These are phyloP conservation scores for Blumeria hordei DNA, from an alignment of 2,329 filamentous ascomycete genomes.

Conservation along the genomic window DNA sequence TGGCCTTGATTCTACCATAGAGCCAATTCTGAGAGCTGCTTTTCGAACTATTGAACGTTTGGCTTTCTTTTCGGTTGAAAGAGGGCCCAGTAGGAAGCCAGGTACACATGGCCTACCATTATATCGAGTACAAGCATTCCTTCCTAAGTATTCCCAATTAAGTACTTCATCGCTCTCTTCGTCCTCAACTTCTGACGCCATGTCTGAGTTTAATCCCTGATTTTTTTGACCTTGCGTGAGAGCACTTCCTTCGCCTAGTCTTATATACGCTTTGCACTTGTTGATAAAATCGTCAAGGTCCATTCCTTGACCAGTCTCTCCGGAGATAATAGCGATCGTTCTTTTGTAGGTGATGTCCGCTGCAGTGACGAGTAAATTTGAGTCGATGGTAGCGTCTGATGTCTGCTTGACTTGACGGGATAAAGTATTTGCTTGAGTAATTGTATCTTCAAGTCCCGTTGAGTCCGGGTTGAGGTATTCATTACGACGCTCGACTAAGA, in stretches of 20 bases:
- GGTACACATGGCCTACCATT: conserved; percentile 53
- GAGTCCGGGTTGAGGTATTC: conserved; percentile 46
- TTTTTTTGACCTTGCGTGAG: conserved; percentile 12
- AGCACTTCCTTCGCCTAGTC: conserved; percentile 22
- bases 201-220: no score
- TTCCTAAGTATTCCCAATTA: conserved; percentile 70
- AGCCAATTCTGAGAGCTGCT: conserved; percentile 39
- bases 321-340: conserved; percentile 47
- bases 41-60: conserved; percentile 47
- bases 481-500: conserved; percentile 38
- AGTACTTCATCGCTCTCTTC: conserved; percentile 50
- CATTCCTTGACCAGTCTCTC: conserved; percentile 48
- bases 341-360: conserved; percentile 64
- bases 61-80: conserved; percentile 69
- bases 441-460: conserved; percentile 35
- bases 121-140: conserved; percentile 47
- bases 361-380: conserved; percentile 57
- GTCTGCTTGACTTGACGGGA: conserved; percentile 61
- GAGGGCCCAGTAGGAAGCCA: conserved; percentile 66
- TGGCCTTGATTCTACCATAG: conserved; percentile 46
- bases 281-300: conserved; percentile 82
- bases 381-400: conserved; percentile 72
- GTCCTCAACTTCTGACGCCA: conserved; percentile 27
- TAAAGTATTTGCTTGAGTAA: conserved; percentile 40
- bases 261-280: conserved; percentile 78